Evolutionary conservation across 169 alveolate genomes (phyloP).

Genomic region (Eimeria zaria): DNA sequence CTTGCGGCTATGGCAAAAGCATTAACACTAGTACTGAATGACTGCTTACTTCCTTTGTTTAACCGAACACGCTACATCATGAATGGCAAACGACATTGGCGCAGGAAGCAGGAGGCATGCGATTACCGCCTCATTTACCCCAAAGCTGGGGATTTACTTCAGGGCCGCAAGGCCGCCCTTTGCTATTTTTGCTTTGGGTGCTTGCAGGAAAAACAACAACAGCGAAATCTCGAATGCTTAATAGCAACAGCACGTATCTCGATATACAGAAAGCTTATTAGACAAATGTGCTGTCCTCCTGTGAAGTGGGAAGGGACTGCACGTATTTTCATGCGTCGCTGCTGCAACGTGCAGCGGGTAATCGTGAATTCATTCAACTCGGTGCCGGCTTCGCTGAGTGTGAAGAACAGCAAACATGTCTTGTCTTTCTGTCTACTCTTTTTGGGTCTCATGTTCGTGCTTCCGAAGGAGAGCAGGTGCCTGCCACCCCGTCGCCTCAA

Average conservation of each 20-base stretch:
- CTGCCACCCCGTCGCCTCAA: neutral
- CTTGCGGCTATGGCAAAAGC: neutral
- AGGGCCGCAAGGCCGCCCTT: neutral
- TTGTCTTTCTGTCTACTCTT: conserved; percentile 9
- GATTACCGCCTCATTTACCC: neutral
- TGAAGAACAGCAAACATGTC: neutral
- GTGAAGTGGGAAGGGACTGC: neutral
- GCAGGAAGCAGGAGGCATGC: neutral
- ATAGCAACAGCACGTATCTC: neutral
- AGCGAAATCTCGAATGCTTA: conserved; percentile 17
- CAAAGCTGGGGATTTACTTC: neutral
- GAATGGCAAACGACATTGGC: neutral
- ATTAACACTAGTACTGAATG: neutral
- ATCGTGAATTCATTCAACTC: neutral
- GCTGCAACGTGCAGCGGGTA: conserved; percentile 32
- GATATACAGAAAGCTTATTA: neutral
- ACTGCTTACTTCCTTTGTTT: neutral
- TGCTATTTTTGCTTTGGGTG: neutral
- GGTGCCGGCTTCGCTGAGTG: neutral
- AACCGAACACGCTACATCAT: neutral
- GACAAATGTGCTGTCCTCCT: neutral
- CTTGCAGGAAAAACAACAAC: conserved; percentile 20
- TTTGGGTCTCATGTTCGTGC: neutral
- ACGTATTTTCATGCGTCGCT: neutral
- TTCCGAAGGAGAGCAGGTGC: neutral